Evolutionary conservation across 1,284 basidiomycete genomes (phyloP), one percentile per base, ranked within the genome.

Genomic region (Papiliotrema terrestris): DNA sequence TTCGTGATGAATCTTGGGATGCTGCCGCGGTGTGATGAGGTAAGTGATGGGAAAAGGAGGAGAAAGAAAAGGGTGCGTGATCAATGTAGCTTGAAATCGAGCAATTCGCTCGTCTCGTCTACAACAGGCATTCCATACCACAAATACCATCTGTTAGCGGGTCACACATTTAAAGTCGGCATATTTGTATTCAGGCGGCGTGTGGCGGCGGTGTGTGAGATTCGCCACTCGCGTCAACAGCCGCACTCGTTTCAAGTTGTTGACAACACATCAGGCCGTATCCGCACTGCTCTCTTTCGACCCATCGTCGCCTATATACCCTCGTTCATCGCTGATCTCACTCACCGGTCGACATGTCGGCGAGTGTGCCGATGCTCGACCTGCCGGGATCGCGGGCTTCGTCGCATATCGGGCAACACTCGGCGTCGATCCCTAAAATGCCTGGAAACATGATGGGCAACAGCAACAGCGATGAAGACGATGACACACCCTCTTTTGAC

Each of bases 401-500:
- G 29, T 32, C 29, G 29, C 29, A 32, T 11, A 32, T 19, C 5
- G 39, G 39, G 5, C 5, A 4, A 22, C 17, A 54, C 15, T 44
- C 39, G 17, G 37, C n/a, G 1, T 15, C 35, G 14, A 48, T 68
- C 9, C 66, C 67, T 52, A 71, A 67, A 39, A 64, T 68, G 65
- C 59, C 68, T 1, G 66, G 62, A 51, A 62, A 47, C 39, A 57
- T 63, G 14, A 71, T 69, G 45, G 11, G 29, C 29, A 5, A 32
- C 29, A 32, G 29, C 29, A 59, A 62, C 8, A 42, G 47, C 25
- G 67, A 67, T 20, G 69, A 71, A 14, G 69, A 72, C 15, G 67
- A 67, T 25, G 65, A 68, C 39, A 54, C 20, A 13, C 22, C 2
- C 58, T 78, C 75, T 13, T 78, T 78, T 52, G 69, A 75, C 43